Percentiles rank a stretch among this genome's conserved stretches.
Evolutionary conservation across 345 rosid species (phyloP).

Genomic region (Salix exigua): DNA sequence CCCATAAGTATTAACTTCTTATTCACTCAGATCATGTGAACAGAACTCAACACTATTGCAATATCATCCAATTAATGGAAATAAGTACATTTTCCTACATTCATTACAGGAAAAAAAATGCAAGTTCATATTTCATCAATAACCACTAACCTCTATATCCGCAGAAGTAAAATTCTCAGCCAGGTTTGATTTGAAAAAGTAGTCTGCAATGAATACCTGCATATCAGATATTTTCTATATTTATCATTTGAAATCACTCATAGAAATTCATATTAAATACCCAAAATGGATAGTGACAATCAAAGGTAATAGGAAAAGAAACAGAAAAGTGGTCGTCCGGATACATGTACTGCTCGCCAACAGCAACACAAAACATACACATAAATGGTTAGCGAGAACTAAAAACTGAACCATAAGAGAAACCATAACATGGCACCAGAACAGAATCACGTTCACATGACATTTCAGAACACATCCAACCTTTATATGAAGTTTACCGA

Average conservation of each 20-base stretch:
- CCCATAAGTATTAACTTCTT: neutral
- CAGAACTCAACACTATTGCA: neutral
- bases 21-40: neutral
- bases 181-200: slow-evolving; percentile 74
- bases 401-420: no score
- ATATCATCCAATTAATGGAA: neutral
- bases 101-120: neutral
- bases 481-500: no score
- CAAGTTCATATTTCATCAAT: neutral
- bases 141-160: slow-evolving; percentile 61
- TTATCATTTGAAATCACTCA: neutral
- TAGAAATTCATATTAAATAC: neutral
- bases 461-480: no score
- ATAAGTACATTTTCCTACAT: neutral
- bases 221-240: slow-evolving; percentile 9
- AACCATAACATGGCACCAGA: no score
- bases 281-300: neutral
- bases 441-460: no score
- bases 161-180: slow-evolving; percentile 62
- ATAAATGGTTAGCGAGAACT: neutral
- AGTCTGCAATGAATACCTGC: slow-evolving; percentile 95
- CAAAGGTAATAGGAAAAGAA: neutral
- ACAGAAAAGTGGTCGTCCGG: neutral
- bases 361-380: neutral
- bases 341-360: neutral